Conservation (phyloP, 257 asterid genomes). For the Solanum gandarillasii region DNA sequence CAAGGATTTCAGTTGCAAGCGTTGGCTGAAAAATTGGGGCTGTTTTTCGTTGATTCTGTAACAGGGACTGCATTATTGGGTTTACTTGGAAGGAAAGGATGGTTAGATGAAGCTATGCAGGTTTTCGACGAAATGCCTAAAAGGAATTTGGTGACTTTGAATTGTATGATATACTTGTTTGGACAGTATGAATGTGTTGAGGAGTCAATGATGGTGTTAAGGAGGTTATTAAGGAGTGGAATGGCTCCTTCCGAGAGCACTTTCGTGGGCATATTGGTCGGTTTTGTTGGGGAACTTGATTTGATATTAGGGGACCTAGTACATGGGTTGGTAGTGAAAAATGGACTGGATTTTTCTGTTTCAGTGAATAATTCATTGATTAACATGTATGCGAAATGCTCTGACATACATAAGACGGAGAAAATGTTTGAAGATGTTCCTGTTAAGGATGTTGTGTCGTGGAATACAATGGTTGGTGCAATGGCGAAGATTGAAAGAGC, state of each 20-base stretch:
- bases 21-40: slow-evolving; percentile 47
- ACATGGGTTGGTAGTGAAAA: slow-evolving; percentile 48
- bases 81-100: slow-evolving; percentile 46
- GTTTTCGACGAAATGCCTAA: slow-evolving; percentile 56
- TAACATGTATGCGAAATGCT: slow-evolving; percentile 44
- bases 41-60: slow-evolving; percentile 30
- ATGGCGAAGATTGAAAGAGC: slow-evolving; percentile 28
- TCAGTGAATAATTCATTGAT: slow-evolving; percentile 50
- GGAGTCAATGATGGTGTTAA: slow-evolving; percentile 35
- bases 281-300: slow-evolving; percentile 20
- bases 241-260: slow-evolving; percentile 40
- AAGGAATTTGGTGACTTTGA: slow-evolving; percentile 58
- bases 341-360: slow-evolving; percentile 31
- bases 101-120: slow-evolving; percentile 39
- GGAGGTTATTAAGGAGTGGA: slow-evolving; percentile 30
- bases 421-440: slow-evolving; percentile 43
- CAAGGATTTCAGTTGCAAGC: slow-evolving; percentile 57
- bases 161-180: slow-evolving; percentile 49
- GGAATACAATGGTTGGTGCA: slow-evolving; percentile 54
- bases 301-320: slow-evolving; percentile 39
- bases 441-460: slow-evolving; percentile 50
- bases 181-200: slow-evolving; percentile 37
- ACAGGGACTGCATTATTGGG: slow-evolving; percentile 73
- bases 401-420: slow-evolving; percentile 17
- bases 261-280: slow-evolving; percentile 36